Evolutionary conservation across 768 basidiomycete species (phyloP).

Genomic region (Leccinum barrowsii): DNA sequence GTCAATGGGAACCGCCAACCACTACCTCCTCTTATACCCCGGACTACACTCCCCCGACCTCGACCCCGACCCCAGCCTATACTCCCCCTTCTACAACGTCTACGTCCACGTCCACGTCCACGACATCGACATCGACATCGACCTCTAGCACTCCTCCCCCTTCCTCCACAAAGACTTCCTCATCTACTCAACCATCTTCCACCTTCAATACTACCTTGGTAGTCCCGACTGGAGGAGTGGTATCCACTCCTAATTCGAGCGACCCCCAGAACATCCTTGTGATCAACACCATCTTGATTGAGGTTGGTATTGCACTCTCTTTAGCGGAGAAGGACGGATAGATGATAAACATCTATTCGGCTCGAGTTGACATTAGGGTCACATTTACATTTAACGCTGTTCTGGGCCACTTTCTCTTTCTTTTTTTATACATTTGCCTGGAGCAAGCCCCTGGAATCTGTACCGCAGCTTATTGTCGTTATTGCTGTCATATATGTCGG

Average conservation of each 20-base stretch:
- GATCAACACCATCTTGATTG: constrained; percentile 37
- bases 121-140: neutral
- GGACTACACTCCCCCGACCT: constrained; percentile 15
- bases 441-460: constrained; percentile 4
- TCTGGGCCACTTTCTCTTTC: neutral
- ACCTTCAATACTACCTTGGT: constrained; percentile 24
- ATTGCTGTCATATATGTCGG: constrained; percentile 8
- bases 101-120: constrained; percentile 7
- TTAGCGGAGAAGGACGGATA: constrained; percentile 2
- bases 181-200: constrained; percentile 21
- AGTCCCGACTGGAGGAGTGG: constrained; percentile 19
- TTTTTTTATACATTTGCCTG: constrained; percentile 1
- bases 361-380: neutral
- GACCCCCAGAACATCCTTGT: constrained; percentile 33
- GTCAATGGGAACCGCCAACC: constrained; percentile 17
- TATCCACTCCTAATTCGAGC: constrained; percentile 31
- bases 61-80: constrained; percentile 7
- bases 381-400: neutral
- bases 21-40: constrained; percentile 19
- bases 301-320: constrained; percentile 24
- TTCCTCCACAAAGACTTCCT: constrained; percentile 18
- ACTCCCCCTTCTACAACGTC: constrained; percentile 23
- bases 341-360: neutral
- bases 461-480: neutral
- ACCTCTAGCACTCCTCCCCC: constrained; percentile 1